Base-by-base conservation (phyloP, 768 basidiomycete species). In the Tulasnella sp. region DNA sequence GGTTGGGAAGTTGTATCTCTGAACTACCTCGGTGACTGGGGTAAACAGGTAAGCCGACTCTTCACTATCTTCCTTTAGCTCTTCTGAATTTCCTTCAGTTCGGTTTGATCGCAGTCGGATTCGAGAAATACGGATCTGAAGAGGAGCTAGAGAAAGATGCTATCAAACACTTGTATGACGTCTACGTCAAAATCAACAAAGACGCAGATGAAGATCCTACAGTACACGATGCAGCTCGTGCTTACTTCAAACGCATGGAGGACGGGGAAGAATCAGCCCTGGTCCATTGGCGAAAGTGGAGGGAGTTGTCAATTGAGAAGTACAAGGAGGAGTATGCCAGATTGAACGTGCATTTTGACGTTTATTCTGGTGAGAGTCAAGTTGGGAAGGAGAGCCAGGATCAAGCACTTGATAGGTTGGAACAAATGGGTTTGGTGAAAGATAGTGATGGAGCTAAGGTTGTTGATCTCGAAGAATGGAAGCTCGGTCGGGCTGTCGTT, bases 21-120 rank as follows among this genome's bases (percentile, higher is more conserved):
- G 66, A 99, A 99, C 64, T 99, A 99, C 64, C 75, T 96, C 13
- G 93, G 93, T 2, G 93, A 96, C 62, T 98, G 92, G 93, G 93
- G 93, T 20, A 96, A 91, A 35, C 93, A 96, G 75, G 91, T 89
- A 33, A 63, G 72, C 60, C 5, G 24, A 15, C 0, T 24, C 9
- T 22, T 15, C 9, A 15, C 15, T 28, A 19, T 16, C 13, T 4
- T 13, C 5, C 24, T 29, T 12, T 12, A 3, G 27, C 51, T 33
- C 20, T 46, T 15, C 12, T 25, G 10, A 16, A 22, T 28, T n/a
- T 27, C 33, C 45, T 19, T 42, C 20, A 86, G 83, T 82, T 85
- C 63, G 90, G 91, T 27, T 65, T 95, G 64, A 83, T 96, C 48
- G 85, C 90, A 0, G 75, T 82, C 43, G 93, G 93, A 0, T 96